phyloP scores from a whole-genome alignment of 1,139 yeast genomes.

The Hansenula lynferdii region DNA sequence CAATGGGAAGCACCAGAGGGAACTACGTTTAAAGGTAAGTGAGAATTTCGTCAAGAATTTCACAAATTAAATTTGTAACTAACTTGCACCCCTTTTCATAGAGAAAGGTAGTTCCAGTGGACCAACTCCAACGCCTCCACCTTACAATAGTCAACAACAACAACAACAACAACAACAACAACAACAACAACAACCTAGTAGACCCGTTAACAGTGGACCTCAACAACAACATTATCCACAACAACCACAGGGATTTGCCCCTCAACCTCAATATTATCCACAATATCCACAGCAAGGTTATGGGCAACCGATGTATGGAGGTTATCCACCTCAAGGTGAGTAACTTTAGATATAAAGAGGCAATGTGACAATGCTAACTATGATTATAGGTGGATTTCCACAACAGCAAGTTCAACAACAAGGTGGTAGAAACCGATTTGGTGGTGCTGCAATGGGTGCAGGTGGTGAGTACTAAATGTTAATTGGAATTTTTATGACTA shows the following conservation, averaged over 20 bases:
- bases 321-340: too few species aligned
- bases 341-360: too few species aligned
- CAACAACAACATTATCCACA: conserved; percentile 15
- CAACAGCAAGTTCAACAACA: too few species aligned
- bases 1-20: conserved; percentile 90
- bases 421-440: conserved; percentile 31
- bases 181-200: conserved; percentile 20
- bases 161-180: too few species aligned
- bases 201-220: conserved; percentile 9
- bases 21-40: conserved; percentile 26
- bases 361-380: too few species aligned
- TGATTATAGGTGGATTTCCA: too few species aligned
- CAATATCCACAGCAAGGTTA: conserved; percentile 18
- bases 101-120: too few species aligned
- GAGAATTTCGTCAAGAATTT: too few species aligned
- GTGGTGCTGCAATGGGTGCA: conserved; percentile 63
- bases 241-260: conserved; percentile 5
- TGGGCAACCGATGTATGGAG: conserved; percentile 20
- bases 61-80: too few species aligned
- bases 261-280: conserved; percentile 5
- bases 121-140: too few species aligned
- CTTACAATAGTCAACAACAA: too few species aligned
- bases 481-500: background rate
- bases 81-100: too few species aligned
- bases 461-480: conserved; percentile 30